Evolutionary conservation across 805 yeast species (phyloP).

Genomic region (Cyberlindnera suaveolens): DNA sequence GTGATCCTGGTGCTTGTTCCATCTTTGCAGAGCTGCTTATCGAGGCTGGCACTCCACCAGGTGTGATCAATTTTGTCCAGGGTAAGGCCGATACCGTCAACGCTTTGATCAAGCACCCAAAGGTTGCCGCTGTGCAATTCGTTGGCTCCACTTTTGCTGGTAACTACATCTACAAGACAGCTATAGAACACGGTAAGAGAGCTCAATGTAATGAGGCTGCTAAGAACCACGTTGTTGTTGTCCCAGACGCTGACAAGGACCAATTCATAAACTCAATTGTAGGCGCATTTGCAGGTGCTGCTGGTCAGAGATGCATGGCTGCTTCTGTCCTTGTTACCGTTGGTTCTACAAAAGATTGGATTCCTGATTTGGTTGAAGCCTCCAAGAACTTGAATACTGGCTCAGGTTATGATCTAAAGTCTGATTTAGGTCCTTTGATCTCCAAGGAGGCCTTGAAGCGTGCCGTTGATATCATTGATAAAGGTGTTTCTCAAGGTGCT

Average conservation of each 20-base stretch:
- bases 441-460: conserved; percentile 48
- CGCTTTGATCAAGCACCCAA: conserved; percentile 60
- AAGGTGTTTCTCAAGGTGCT: conserved; percentile 54
- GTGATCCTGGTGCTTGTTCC: conserved; percentile 76
- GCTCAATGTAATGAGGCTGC: conserved; percentile 77
- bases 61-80: conserved; percentile 64
- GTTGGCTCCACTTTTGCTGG: conserved; percentile 78
- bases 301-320: conserved; percentile 83
- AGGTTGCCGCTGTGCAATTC: conserved; percentile 67
- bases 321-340: conserved; percentile 68
- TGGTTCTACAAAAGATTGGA: conserved; percentile 57
- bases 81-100: conserved; percentile 70
- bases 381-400: conserved; percentile 54
- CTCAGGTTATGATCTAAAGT: conserved; percentile 55
- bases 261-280: conserved; percentile 59
- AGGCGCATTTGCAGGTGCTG: conserved; percentile 81
- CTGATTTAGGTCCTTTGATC: conserved; percentile 68
- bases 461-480: conserved; percentile 47
- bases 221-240: conserved; percentile 65
- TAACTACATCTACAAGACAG: conserved; percentile 61
- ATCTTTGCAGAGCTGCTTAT: conserved; percentile 61
- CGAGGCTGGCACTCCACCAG: conserved; percentile 70
- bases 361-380: conserved; percentile 49
- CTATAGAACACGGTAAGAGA: conserved; percentile 64
- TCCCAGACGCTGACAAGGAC: conserved; percentile 64